Evolutionary conservation across 2,329 filamentous ascomycete species (phyloP).

Genomic region (Epichloe coenophiala): DNA sequence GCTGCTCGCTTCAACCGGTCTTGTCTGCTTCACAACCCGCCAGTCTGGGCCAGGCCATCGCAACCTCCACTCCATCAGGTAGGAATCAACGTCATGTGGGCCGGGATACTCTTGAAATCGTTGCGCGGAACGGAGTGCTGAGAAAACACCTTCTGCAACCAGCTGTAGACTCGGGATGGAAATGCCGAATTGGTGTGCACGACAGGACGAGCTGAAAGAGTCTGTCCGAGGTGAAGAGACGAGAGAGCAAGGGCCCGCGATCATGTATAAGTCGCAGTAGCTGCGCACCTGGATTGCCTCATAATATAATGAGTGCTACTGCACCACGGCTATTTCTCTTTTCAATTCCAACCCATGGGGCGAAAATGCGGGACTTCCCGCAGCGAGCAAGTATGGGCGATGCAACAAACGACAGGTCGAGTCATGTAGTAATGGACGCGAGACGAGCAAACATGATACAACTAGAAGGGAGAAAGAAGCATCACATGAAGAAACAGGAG

Average conservation of each 20-base stretch:
- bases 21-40: neutral
- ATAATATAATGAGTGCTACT: neutral
- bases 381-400: neutral
- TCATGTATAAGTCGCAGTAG: neutral
- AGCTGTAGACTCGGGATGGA: neutral
- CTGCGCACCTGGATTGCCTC: neutral
- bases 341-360: neutral
- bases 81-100: neutral
- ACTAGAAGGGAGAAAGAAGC: neutral
- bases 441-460: neutral
- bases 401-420: neutral
- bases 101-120: neutral
- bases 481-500: neutral
- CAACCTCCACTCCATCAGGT: neutral
- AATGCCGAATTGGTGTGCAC: constrained; percentile 5
- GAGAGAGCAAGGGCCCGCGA: neutral
- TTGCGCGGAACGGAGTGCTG: neutral
- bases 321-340: neutral
- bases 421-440: neutral
- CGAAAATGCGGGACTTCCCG: neutral
- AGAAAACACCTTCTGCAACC: neutral
- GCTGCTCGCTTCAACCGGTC: neutral
- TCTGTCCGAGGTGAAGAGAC: neutral
- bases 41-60: neutral
- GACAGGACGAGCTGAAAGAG: neutral